Evolutionary conservation across 176 grass and related monocot species (phyloP).

Genomic region (Carex littledalei): DNA sequence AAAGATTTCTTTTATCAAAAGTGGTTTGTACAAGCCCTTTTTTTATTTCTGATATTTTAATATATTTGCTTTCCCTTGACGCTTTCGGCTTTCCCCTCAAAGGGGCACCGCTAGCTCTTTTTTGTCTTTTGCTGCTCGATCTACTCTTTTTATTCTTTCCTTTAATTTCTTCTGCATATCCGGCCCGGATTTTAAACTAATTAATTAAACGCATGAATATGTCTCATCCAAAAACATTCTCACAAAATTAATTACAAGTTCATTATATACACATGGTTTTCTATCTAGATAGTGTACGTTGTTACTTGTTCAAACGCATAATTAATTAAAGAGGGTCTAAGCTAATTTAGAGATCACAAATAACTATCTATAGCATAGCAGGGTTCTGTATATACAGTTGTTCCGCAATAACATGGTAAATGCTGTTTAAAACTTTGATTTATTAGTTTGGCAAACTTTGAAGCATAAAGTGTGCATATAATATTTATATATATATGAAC

Average conservation of each 20-base stretch:
- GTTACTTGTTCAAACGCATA: too few species aligned
- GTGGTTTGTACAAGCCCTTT: background rate
- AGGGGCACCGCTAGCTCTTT: background rate
- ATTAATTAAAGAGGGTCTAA: too few species aligned
- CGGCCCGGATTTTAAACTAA: background rate
- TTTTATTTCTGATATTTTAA: background rate
- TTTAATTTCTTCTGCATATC: background rate
- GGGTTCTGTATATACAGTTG: too few species aligned
- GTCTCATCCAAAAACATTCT: background rate
- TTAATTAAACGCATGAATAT: too few species aligned
- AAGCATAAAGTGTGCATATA: background rate
- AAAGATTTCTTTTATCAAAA: background rate
- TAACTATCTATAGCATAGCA: too few species aligned
- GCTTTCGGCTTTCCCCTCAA: slow-evolving; percentile 3
- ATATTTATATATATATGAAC: background rate
- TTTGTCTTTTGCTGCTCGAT: slow-evolving; percentile 7
- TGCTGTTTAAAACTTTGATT: too few species aligned
- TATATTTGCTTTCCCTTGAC: background rate
- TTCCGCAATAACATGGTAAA: too few species aligned
- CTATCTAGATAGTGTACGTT: too few species aligned
- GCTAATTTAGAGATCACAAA: too few species aligned
- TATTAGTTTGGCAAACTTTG: background rate
- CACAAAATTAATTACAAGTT: background rate
- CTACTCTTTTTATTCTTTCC: background rate
- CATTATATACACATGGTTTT: background rate